Base-by-base conservation (phyloP, 2,329 filamentous ascomycete genomes). In the Eutypella sp. region DNA sequence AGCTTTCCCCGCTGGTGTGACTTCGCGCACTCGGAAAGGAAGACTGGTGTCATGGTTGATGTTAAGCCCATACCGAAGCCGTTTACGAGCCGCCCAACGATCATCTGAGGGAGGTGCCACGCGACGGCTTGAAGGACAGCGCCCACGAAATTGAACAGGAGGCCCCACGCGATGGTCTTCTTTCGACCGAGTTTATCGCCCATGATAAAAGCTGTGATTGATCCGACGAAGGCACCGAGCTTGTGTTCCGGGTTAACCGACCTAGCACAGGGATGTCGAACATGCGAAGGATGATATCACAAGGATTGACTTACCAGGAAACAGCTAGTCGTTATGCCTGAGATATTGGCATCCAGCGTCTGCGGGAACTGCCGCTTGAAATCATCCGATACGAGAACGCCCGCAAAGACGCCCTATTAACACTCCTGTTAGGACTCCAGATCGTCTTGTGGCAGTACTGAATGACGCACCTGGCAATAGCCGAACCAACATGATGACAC, bases 111-210 rank as follows among this genome's bases (percentile, higher is more conserved):
- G n/a, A 61, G 49, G 31, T 49, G 43, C 45, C 49, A 63, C 1
- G 59, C 40, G 9, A 51, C 48, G 37, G 50, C 55, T 56, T 87
- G 84, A 3, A 87, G 67, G 38, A 68, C 73, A 48, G 82, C 82
- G 31, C 84, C 84, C 2, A 86, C 65, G 31, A 76, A 71, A 65
- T 85, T 87, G 42, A 86, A 63, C 4, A 81, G 19, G 40, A 77
- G 73, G 24, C 82, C 84, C 16, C 79, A 62, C 20, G 80, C 61
- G 47, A 87, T 86, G 1, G 83, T 86, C 62, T 71, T 70, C 62
- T 84, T 81, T 54, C 88, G 78, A 37, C 88, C 87, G 2, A 89
- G 65, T 46, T 61, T 70, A 61, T 90, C 81, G 51, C 82, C 82
- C 29, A 69, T 56, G 1, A 78, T 74, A 48, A 87, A 87, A 33